phyloP scores from a whole-genome alignment of 805 yeast genomes.

The Schizosaccharomyces japonicus region DNA sequence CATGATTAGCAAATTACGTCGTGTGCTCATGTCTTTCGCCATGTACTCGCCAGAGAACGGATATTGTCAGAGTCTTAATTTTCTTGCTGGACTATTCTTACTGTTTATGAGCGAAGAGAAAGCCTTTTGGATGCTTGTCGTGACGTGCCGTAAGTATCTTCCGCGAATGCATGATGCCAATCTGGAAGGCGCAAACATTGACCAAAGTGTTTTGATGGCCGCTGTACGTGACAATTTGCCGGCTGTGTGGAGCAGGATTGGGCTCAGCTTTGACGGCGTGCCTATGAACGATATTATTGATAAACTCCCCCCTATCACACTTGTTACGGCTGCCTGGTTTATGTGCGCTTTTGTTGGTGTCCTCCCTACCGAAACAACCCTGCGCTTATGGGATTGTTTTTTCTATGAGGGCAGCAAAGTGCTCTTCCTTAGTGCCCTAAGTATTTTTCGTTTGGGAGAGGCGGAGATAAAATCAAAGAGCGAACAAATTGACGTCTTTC shows the following conservation, averaged over 20 bases:
- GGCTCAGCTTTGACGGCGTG: conserved; percentile 19
- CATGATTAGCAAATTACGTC: conserved; percentile 44
- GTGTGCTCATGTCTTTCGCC: conserved; percentile 68
- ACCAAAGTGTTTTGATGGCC: conserved; percentile 80
- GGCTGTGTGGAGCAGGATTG: conserved; percentile 33
- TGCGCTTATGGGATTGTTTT: conserved; percentile 83
- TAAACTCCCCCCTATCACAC: conserved; percentile 68
- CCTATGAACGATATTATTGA: conserved; percentile 28
- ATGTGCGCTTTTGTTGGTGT: conserved; percentile 90
- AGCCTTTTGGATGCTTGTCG: conserved; percentile 88
- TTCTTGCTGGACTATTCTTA: conserved; percentile 65
- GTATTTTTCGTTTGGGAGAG: conserved; percentile 54
- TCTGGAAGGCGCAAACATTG: conserved; percentile 81
- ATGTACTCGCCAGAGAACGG: conserved; percentile 74
- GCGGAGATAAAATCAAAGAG: conserved; percentile 28
- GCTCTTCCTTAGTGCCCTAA: conserved; percentile 56
- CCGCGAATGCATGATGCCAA: conserved; percentile 82
- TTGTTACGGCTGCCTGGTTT: conserved; percentile 93
- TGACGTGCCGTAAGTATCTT: conserved; percentile 58
- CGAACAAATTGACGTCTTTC: conserved; percentile 45
- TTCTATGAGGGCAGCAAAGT: conserved; percentile 82
- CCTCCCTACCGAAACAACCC: conserved; percentile 65
- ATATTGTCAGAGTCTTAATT: conserved; percentile 85
- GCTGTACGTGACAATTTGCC: conserved; percentile 71
- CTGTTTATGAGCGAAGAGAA: conserved; percentile 73